Base-by-base conservation (phyloP, 257 asterid genomes). In the Knoxia roxburghii region DNA sequence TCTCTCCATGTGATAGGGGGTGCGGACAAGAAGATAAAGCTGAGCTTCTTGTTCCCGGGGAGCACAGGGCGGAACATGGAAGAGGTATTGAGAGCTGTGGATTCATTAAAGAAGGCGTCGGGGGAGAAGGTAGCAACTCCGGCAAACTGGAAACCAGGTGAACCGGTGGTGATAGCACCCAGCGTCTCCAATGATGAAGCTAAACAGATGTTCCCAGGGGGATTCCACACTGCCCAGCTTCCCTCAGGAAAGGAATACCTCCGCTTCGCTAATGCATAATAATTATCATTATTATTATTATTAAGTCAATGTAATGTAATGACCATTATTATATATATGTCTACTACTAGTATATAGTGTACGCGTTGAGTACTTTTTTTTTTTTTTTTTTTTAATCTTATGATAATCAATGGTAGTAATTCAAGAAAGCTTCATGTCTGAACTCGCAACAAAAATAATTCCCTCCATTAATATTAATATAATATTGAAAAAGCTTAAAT, bases 41-140 rank as follows among this genome's bases (percentile, higher is more conserved):
- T 93, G 84, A 90, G 96, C 81, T 86, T 90, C 39, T 32, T 93
- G 70, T 93, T 87, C 69, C 98, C 98, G 1, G 95, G 87, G 0
- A 80, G 84, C 79, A 88, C 95, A 0, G 96, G 98, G 1, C 74
- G 97, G 13, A 90, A 90, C 86, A 84, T 89, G 93, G 97, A 92
- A 1, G 98, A 92, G 26, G 97, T 92, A 64, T 30, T 87, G 74
- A 72, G 98, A 88, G 98, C 69, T 50, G 1, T 87, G 65, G 95
- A 92, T 26, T 84, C 98, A 0, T 29, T 87, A 73, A 79, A 68
- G 76, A 76, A 61, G 81, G 95, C 89, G 7, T 68, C 79, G 1
- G 68, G 77, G 79, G 77, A 91, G 76, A 89, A 83, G 83, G 65
- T 87, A 9, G 87, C 97, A 0, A 92, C 96, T 0, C 98, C 97